These are phyloP conservation scores for Melastoma candidum DNA, from an alignment of 441 rosid species.

Conservation along the genomic window DNA sequence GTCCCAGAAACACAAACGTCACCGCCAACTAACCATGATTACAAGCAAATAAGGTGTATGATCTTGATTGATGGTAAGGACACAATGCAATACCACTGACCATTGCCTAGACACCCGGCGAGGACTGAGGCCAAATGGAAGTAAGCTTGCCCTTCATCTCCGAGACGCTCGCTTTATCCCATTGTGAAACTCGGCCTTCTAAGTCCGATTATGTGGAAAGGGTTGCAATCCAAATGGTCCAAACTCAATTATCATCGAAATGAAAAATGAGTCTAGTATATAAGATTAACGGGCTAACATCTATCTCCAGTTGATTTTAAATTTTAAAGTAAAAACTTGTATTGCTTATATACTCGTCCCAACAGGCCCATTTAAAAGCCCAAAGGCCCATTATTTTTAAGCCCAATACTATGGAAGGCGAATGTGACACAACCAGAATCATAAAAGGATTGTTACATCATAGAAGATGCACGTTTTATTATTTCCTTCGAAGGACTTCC, in stretches of 20 bases:
- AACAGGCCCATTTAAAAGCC: too few species aligned
- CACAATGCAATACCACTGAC: not conserved
- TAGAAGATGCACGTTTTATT: too few species aligned
- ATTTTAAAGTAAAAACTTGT: too few species aligned
- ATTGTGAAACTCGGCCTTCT: slow-evolving; percentile 68
- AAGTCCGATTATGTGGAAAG: slow-evolving; percentile 45
- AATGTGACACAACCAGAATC: too few species aligned
- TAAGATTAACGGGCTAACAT: too few species aligned
- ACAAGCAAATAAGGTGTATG: not conserved
- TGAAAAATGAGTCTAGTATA: too few species aligned
- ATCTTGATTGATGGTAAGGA: not conserved
- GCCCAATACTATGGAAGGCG: too few species aligned
- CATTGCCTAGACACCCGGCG: slow-evolving; percentile 53
- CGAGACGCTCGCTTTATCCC: slow-evolving; percentile 69
- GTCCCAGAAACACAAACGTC: slow-evolving; percentile 91
- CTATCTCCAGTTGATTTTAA: too few species aligned
- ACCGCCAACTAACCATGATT: slow-evolving; percentile 55
- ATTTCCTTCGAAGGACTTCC: too few species aligned
- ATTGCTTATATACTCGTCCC: too few species aligned
- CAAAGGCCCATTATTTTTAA: too few species aligned
- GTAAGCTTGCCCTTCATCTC: slow-evolving; percentile 85
- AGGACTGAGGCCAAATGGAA: slow-evolving; percentile 69
- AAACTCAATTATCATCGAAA: slow-evolving; percentile 19
- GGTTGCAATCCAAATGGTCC: slow-evolving; percentile 24
- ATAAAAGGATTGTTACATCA: too few species aligned